Evolutionary conservation across 2,329 filamentous ascomycete species (phyloP).

Genomic region (Pseudocercospora fuligena): DNA sequence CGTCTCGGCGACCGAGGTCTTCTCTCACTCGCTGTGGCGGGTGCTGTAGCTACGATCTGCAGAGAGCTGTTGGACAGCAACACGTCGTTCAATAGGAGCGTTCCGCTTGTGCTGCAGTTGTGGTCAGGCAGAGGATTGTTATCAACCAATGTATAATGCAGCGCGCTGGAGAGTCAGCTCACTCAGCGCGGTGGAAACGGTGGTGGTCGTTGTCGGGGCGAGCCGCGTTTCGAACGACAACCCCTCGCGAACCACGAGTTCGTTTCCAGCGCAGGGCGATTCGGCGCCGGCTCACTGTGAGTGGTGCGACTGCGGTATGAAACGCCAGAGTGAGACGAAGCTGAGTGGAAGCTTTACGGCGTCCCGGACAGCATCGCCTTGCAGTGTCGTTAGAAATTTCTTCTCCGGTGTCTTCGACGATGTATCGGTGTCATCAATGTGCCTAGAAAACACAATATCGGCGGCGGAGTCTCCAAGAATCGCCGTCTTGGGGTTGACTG

Average conservation of each 20-base stretch:
- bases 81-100: not conserved
- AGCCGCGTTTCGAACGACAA: conserved; percentile 4
- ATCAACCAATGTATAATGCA: not conserved
- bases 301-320: not conserved
- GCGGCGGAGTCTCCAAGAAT: not conserved
- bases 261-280: not conserved
- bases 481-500: not conserved
- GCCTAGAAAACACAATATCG: not conserved
- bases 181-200: not conserved
- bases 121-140: not conserved
- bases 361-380: not conserved
- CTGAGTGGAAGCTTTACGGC: not conserved
- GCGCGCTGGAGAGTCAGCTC: not conserved
- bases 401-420: not conserved
- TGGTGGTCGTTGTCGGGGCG: not conserved
- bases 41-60: not conserved
- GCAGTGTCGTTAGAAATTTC: not conserved
- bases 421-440: not conserved
- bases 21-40: not conserved
- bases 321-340: not conserved
- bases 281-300: not conserved
- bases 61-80: conserved; percentile 3
- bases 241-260: not conserved
- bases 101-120: not conserved
- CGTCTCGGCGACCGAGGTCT: not conserved